Conservation (phyloP, 345 rosid genomes). For the Hypericum perforatum region DNA sequence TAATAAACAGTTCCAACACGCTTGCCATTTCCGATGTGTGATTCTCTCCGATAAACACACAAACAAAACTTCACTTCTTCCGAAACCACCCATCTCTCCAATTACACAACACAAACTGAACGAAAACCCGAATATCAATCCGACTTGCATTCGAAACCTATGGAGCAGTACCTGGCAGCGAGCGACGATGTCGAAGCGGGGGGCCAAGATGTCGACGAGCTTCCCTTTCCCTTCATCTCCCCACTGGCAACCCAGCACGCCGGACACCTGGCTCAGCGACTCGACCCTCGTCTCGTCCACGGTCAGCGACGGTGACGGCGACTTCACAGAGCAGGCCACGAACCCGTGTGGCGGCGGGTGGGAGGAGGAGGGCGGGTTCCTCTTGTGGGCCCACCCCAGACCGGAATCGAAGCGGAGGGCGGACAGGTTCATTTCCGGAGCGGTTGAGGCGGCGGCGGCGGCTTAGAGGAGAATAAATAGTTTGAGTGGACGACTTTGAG, state of each 20-base stretch:
- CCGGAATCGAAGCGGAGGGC: no score
- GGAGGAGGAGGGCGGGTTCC: not conserved
- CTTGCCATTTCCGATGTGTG: no score
- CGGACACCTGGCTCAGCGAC: constrained; percentile 80
- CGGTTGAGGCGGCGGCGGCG: no score
- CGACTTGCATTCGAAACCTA: no score
- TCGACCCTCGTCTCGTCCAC: constrained; percentile 36
- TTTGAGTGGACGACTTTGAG: no score
- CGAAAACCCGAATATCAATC: not conserved
- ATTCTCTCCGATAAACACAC: no score
- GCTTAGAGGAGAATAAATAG: no score
- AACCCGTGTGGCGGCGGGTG: not conserved
- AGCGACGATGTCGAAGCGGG: constrained; percentile 90
- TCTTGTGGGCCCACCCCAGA: no score
- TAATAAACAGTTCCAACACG: no score
- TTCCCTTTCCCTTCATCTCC: constrained; percentile 99
- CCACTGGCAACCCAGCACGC: constrained; percentile 91
- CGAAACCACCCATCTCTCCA: not conserved
- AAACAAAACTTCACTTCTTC: no score
- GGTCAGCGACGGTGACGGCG: constrained; percentile 32
- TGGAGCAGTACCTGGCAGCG: constrained; percentile 66
- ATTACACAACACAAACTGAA: not conserved
- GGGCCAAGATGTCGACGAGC: constrained; percentile 84
- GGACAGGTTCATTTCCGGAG: no score
- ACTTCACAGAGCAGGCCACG: not conserved